Evolutionary conservation across 768 basidiomycete species (phyloP), one percentile per base, ranked within the genome.

Genomic region (Phanerodontia chrysosporium): DNA sequence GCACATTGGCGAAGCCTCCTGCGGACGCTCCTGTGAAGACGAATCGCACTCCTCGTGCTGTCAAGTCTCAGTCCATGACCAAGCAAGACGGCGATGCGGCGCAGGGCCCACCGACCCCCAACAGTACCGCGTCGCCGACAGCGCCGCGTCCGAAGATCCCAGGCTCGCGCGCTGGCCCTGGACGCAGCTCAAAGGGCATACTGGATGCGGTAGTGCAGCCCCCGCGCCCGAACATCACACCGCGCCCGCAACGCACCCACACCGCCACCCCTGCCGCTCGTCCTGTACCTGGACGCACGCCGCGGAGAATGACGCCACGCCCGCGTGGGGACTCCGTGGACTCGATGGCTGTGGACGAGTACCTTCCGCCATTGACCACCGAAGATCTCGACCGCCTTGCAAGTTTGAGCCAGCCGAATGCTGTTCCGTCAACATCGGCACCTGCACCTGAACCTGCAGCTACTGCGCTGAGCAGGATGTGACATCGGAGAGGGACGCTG

Each of bases 391-490:
- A 36, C 22, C 52, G 32, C 24, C 52, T 53, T 8, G 52, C 52
- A 9, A 14, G 10, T n/a, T 14, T 53, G 16, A 53, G n/a, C 5
- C 32, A 42, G 35, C 39, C 39, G 39, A 9, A 8, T 18, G 39
- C 39, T 42, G 39, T 8, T 8, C 12, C 52, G 1, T 25, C 36
- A 2, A 36, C 52, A 14, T 36, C 52, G 2, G 36, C n/a, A 1
- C 24, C 52, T 7, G 52, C 52, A 14, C 52, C 52, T 13, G 36
- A 5, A 1, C 24, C 52, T 7, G 39, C 21, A 13, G n/a, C 9
- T 9, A n/a, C 16, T 7, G 35, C 32, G 25, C 73, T 81, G 85
- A 86, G 62, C 88, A 82, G 62, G 83, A 86, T 49, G 84, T 83
- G 10, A 36, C 21, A 27, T 48, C 45, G n/a, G 77, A 75, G 45